A percentile compares a stretch with the other conserved stretches of the same genome.
Conservation (phyloP, 441 rosid species). For the Capsella rubella region DNA sequence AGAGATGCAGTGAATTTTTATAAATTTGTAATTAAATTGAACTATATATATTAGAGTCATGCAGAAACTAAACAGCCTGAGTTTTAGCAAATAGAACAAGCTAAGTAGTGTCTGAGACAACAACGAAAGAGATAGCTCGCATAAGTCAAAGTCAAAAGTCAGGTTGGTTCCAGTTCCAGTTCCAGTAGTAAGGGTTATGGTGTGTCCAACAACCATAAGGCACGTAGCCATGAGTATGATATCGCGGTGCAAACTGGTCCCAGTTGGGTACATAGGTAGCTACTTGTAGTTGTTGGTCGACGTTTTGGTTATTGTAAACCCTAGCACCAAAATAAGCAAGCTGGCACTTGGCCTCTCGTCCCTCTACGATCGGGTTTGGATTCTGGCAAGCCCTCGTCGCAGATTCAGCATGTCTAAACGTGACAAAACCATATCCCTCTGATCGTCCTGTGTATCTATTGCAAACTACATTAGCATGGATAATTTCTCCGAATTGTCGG, state of each 20-base stretch:
- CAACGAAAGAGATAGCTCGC: neutral
- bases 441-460: conserved; percentile 56
- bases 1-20: neutral
- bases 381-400: conserved; percentile 57
- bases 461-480: conserved; percentile 57
- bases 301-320: neutral
- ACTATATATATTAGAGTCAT: neutral
- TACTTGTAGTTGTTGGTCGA: neutral
- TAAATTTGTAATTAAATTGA: neutral
- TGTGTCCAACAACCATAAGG: neutral
- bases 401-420: conserved; percentile 54
- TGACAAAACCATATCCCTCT: conserved; percentile 69
- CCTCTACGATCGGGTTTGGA: conserved; percentile 58
- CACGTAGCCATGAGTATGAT: neutral
- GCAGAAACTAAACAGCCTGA: neutral
- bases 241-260: neutral
- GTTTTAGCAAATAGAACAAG: neutral
- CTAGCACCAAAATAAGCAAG: conserved; percentile 52
- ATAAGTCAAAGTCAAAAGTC: neutral
- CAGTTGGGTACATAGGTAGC: neutral
- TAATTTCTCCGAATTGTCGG: conserved; percentile 59
- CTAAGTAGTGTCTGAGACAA: neutral
- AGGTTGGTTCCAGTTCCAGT: neutral
- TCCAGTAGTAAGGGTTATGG: neutral
- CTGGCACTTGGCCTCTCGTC: conserved; percentile 63